A percentile compares a stretch with the other conserved stretches of the same genome.
phyloP scores from a whole-genome alignment of 495 filamentous ascomycete species.

The Aspergillus nidulans region DNA sequence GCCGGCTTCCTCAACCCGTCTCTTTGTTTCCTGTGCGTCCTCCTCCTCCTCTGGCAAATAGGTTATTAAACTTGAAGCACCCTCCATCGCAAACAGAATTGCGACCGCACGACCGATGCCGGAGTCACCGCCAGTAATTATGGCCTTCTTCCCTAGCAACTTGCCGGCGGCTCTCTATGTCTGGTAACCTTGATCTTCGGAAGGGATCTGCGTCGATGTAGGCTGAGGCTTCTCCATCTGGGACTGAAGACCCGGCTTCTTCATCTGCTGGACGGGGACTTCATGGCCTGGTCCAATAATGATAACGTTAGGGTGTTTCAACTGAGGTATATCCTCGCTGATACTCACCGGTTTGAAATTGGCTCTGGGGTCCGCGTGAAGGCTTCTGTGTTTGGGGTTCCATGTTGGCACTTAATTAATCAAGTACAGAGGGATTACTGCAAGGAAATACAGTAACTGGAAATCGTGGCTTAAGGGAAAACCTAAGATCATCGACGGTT shows the following conservation, averaged over 20 bases:
- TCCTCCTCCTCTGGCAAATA: slow-evolving; percentile 74
- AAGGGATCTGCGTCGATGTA: slow-evolving; percentile 61
- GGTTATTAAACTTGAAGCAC: slow-evolving; percentile 67
- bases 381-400: slow-evolving; percentile 11
- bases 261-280: slow-evolving; percentile 63
- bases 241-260: slow-evolving; percentile 62
- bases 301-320: background rate
- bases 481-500: background rate
- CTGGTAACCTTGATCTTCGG: slow-evolving; percentile 64
- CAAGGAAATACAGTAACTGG: background rate
- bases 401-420: background rate
- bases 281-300: slow-evolving; percentile 51
- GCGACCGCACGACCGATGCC: slow-evolving; percentile 78
- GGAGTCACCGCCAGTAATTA: slow-evolving; percentile 81
- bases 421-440: background rate
- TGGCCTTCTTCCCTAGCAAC: slow-evolving; percentile 64
- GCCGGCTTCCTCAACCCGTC: slow-evolving; percentile 60
- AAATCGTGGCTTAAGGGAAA: background rate
- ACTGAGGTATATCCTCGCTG: background rate
- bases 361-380: slow-evolving; percentile 2
- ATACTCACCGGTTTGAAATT: slow-evolving; percentile 16
- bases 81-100: slow-evolving; percentile 79
- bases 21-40: slow-evolving; percentile 72
- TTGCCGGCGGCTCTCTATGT: slow-evolving; percentile 78
- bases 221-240: slow-evolving; percentile 61